phyloP scores from a whole-genome alignment of 1,139 yeast species.

The Blastobotrys malaysiensis region DNA sequence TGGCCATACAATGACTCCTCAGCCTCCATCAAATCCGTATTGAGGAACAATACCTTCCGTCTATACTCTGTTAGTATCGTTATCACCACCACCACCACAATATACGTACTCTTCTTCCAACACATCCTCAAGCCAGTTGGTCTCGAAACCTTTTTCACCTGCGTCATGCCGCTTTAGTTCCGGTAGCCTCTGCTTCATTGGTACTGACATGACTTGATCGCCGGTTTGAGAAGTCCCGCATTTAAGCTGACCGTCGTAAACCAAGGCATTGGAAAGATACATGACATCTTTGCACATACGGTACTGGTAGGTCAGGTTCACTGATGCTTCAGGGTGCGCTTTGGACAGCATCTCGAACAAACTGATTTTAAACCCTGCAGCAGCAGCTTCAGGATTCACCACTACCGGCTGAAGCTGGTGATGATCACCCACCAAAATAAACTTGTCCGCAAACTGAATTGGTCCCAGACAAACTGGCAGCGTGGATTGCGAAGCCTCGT shows the following conservation, averaged over 20 bases:
- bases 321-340: slow-evolving; percentile 63
- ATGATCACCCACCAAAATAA: slow-evolving; percentile 92
- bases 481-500: slow-evolving; percentile 94
- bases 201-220: slow-evolving; percentile 46
- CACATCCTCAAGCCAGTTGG: slow-evolving; percentile 43
- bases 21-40: slow-evolving; percentile 67
- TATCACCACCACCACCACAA: neutral
- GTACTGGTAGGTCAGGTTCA: slow-evolving; percentile 75
- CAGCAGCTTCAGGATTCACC: slow-evolving; percentile 45
- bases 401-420: slow-evolving; percentile 86
- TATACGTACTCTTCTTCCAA: slow-evolving; percentile 37
- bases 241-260: slow-evolving; percentile 67
- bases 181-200: slow-evolving; percentile 27
- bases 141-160: neutral
- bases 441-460: slow-evolving; percentile 64
- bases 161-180: slow-evolving; percentile 13
- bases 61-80: neutral
- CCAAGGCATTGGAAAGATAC: slow-evolving; percentile 71
- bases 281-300: slow-evolving; percentile 90
- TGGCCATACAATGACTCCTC: slow-evolving; percentile 56
- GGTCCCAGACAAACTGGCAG: slow-evolving; percentile 92
- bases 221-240: slow-evolving; percentile 72
- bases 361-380: slow-evolving; percentile 68
- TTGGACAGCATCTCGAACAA: slow-evolving; percentile 71
- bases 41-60: slow-evolving; percentile 59